These are phyloP conservation scores for Arthrobotrys conoides DNA, from an alignment of 2,329 filamentous ascomycete genomes.

Conservation along the genomic window DNA sequence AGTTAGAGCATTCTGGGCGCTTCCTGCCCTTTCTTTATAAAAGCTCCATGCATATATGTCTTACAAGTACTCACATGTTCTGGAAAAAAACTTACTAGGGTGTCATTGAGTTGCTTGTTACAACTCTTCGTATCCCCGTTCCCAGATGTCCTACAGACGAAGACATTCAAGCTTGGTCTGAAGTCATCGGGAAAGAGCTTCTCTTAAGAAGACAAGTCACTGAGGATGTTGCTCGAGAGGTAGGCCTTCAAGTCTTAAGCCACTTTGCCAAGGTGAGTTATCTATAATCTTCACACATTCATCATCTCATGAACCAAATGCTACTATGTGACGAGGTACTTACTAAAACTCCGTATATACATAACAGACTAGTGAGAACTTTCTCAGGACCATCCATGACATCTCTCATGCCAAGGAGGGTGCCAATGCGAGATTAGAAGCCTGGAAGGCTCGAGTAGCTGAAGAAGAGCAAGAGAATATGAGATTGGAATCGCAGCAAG, in stretches of 20 bases:
- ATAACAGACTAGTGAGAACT: background rate
- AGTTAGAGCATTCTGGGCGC: background rate
- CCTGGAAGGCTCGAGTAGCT: background rate
- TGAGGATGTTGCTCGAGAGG: background rate
- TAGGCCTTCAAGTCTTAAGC: background rate
- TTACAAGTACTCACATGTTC: background rate
- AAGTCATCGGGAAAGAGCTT: conserved; percentile 12
- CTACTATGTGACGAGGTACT: too few relatives aligned
- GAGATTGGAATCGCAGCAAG: background rate
- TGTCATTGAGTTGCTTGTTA: conserved; percentile 5
- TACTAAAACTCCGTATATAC: background rate
- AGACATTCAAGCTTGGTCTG: background rate
- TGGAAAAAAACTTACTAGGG: background rate
- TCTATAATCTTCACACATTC: too few relatives aligned
- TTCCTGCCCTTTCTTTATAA: background rate
- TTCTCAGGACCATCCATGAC: background rate
- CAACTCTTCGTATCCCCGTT: too few relatives aligned
- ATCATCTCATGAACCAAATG: background rate
- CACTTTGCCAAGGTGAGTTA: background rate
- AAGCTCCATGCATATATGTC: too few relatives aligned
- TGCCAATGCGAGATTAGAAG: background rate
- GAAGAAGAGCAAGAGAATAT: background rate
- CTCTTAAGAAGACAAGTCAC: background rate
- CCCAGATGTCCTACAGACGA: too few relatives aligned
- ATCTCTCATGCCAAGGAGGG: background rate